These are phyloP conservation scores for Stephania japonica DNA, from an alignment of 164 flowering plant genomes.

Conservation along the genomic window DNA sequence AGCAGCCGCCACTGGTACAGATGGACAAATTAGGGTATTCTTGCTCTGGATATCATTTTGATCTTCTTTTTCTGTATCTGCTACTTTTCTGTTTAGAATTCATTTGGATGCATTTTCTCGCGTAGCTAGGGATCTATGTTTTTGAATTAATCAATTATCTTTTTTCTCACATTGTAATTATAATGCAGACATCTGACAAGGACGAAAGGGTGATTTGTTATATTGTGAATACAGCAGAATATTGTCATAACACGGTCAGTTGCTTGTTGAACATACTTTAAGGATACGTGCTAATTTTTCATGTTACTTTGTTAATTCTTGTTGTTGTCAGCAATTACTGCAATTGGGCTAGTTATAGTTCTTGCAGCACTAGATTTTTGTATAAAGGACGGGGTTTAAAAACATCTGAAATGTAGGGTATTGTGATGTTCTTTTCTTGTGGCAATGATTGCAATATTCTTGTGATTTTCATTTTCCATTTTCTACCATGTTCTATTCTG, in stretches of 20 bases:
- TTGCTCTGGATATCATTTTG: background rate
- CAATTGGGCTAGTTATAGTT: background rate
- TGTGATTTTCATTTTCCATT: no score
- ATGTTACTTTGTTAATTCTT: background rate
- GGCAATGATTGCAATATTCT: no score
- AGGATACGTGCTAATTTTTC: background rate
- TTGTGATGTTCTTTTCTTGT: no score
- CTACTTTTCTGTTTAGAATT: no score
- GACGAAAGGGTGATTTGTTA: slow-evolving; percentile 89
- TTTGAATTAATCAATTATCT: slow-evolving; percentile 6
- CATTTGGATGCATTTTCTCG: background rate
- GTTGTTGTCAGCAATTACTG: no score
- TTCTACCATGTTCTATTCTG: no score
- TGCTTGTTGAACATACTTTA: slow-evolving; percentile 10
- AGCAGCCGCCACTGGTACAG: slow-evolving; percentile 98
- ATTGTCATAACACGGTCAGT: slow-evolving; percentile 92
- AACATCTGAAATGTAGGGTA: no score
- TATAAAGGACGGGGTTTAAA: background rate
- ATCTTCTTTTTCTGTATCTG: no score
- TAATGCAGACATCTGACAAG: slow-evolving; percentile 73
- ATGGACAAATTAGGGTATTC: slow-evolving; percentile 92
- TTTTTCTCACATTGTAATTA: background rate
- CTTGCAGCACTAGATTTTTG: background rate
- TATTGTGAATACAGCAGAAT: slow-evolving; percentile 93
- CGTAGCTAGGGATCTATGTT: background rate